These are phyloP conservation scores for Candida neerlandica DNA, from an alignment of 1,139 yeast species.

Conservation along the genomic window DNA sequence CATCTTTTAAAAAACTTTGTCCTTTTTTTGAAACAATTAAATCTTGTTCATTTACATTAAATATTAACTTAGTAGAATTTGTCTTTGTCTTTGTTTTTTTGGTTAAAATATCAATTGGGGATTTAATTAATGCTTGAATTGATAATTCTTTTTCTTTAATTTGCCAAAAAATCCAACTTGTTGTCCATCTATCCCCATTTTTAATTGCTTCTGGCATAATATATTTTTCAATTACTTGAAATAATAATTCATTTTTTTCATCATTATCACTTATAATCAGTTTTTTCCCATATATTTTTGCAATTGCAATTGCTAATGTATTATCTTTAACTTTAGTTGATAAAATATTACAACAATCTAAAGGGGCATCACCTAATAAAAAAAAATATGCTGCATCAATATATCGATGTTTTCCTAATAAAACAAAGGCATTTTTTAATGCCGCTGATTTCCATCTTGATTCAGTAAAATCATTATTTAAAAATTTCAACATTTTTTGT, in stretches of 20 bases:
- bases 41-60: conserved; percentile 22
- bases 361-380: conserved; percentile 72
- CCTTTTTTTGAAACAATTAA: conserved; percentile 25
- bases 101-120: conserved; percentile 50
- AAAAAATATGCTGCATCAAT: conserved; percentile 90
- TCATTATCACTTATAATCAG: conserved; percentile 2
- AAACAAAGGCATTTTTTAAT: conserved; percentile 85
- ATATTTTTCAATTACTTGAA: conserved; percentile 50
- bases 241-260: conserved; percentile 34
- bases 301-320: conserved; percentile 76
- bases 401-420: conserved; percentile 84
- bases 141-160: conserved; percentile 53
- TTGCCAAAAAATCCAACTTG: conserved; percentile 83
- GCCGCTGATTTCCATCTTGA: conserved; percentile 89
- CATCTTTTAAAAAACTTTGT: conserved; percentile 65
- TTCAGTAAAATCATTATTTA: conserved; percentile 72
- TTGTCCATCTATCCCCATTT: conserved; percentile 78
- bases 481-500: conserved; percentile 74
- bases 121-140: conserved; percentile 64
- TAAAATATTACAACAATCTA: conserved; percentile 77
- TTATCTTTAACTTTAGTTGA: conserved; percentile 67
- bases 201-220: conserved; percentile 60
- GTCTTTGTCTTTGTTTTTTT: conserved; percentile 28
- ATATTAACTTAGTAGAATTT: no score
- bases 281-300: conserved; percentile 58